Evolutionary conservation across 108 stramenopile species (phyloP).

Genomic region (Bacterosira constricta): DNA sequence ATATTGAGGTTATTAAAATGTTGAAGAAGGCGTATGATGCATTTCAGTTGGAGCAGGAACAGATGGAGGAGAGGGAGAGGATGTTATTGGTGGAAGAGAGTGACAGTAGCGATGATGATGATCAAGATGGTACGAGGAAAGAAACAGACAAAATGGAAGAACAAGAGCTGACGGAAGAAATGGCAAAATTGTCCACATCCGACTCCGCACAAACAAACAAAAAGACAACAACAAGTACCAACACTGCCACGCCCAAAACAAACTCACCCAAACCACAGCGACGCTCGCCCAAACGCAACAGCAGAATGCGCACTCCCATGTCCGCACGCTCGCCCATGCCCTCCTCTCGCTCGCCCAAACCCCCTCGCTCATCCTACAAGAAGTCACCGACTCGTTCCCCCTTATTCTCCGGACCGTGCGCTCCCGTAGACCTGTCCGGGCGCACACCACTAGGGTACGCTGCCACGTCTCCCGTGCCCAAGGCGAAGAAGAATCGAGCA

Average conservation of each 20-base stretch:
- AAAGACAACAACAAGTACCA: background rate
- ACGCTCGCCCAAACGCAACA: background rate
- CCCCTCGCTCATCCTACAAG: background rate
- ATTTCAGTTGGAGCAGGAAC: background rate
- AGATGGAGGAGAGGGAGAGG: slow-evolving; percentile 4
- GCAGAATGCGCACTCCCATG: background rate
- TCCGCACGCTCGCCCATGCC: slow-evolving; percentile 1
- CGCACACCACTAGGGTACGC: slow-evolving; percentile 73
- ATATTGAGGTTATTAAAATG: slow-evolving; percentile 57
- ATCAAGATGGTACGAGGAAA: slow-evolving; percentile 8
- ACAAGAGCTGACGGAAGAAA: background rate
- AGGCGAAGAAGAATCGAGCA: slow-evolving; percentile 49
- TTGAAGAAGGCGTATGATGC: slow-evolving; percentile 42
- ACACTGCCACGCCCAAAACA: background rate
- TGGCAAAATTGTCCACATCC: background rate
- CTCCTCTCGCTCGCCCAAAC: slow-evolving; percentile 15
- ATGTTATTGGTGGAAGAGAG: background rate
- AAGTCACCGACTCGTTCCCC: slow-evolving; percentile 6
- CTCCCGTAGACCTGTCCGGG: slow-evolving; percentile 67
- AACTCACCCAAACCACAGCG: background rate
- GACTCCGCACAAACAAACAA: background rate
- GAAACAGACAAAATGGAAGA: background rate
- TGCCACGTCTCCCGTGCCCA: slow-evolving; percentile 54
- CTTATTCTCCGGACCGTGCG: slow-evolving; percentile 35
- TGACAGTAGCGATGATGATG: background rate